Evolutionary conservation across 2,329 filamentous ascomycete species (phyloP).

Genomic region (Diaporthe aspalathi): DNA sequence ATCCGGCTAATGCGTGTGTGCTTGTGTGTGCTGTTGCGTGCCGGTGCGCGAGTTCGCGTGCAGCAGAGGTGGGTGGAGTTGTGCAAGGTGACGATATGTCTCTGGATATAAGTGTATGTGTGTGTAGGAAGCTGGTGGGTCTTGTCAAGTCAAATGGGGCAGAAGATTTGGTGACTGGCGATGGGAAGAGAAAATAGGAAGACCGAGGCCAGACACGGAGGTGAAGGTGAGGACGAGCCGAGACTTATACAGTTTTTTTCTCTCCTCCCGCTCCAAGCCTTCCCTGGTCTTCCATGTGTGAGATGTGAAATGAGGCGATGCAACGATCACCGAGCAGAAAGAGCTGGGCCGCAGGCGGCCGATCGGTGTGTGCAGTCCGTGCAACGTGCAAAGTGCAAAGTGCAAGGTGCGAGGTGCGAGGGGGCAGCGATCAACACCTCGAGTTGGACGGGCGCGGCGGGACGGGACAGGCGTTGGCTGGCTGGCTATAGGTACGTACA

Average conservation of each 20-base stretch:
- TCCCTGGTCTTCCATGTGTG: constrained; percentile 12
- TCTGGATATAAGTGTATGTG: neutral
- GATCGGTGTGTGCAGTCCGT: constrained; percentile 32
- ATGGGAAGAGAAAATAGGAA: neutral
- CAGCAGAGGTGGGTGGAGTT: neutral
- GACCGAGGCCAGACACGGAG: neutral
- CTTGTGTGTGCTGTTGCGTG: neutral
- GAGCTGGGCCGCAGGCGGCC: constrained; percentile 14
- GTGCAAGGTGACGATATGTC: constrained; percentile 10
- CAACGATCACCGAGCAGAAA: constrained; percentile 25
- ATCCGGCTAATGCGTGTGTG: neutral
- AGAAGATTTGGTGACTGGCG: constrained; percentile 9
- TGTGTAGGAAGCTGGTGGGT: constrained; percentile 23
- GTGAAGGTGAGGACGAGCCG: constrained; percentile 4
- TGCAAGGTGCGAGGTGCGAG: constrained; percentile 27
- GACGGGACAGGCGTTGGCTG: constrained; percentile 25
- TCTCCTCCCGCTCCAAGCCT: neutral
- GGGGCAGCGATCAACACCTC: constrained; percentile 21
- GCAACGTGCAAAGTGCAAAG: constrained; percentile 32
- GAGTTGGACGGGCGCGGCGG: neutral
- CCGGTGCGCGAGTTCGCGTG: neutral
- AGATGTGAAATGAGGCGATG: constrained; percentile 29
- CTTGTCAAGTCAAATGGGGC: neutral
- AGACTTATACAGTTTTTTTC: constrained; percentile 31
- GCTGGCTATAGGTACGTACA: constrained; percentile 16